Conservation (phyloP, 345 rosid genomes). For the Melastoma malabathricum region DNA sequence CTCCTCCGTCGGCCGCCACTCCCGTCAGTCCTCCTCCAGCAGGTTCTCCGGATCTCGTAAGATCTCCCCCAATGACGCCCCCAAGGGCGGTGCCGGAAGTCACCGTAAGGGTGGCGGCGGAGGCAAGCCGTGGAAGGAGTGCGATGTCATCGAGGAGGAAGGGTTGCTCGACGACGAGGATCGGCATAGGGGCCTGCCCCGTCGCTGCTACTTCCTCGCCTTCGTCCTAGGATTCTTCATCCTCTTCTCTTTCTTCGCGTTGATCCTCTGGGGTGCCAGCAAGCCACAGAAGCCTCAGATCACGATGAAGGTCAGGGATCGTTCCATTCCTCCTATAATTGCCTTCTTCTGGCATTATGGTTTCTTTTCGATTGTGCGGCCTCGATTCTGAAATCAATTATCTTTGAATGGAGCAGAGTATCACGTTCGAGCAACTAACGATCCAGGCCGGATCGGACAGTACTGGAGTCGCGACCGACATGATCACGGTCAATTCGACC, state of each 20-base stretch:
- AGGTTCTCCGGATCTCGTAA: slow-evolving; percentile 86
- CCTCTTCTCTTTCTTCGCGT: slow-evolving; percentile 69
- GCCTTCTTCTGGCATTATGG: too few species aligned
- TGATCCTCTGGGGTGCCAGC: slow-evolving; percentile 83
- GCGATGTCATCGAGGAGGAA: slow-evolving; percentile 81
- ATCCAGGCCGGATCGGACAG: slow-evolving; percentile 92
- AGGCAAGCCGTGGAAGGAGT: slow-evolving; percentile 54
- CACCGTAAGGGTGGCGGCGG: slow-evolving; percentile 28
- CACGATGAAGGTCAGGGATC: slow-evolving; percentile 49
- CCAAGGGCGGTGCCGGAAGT: slow-evolving; percentile 24
- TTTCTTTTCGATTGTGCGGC: too few species aligned
- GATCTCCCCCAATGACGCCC: slow-evolving; percentile 60
- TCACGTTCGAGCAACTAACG: slow-evolving; percentile 56
- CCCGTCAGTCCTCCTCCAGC: slow-evolving; percentile 81
- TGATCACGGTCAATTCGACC: slow-evolving; percentile 77
- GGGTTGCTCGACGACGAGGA: slow-evolving; percentile 82
- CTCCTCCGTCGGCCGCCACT: slow-evolving; percentile 82
- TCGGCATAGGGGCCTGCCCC: slow-evolving; percentile 49
- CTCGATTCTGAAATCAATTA: too few species aligned
- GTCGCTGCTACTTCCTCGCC: slow-evolving; percentile 69
- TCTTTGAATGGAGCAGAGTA: slow-evolving; percentile 29
- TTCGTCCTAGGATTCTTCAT: slow-evolving; percentile 69
- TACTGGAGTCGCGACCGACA: slow-evolving; percentile 78
- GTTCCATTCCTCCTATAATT: too few species aligned
- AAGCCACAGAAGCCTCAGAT: slow-evolving; percentile 82